Conservation (phyloP, 2,329 filamentous ascomycete genomes). For the Ilyonectria sp. region DNA sequence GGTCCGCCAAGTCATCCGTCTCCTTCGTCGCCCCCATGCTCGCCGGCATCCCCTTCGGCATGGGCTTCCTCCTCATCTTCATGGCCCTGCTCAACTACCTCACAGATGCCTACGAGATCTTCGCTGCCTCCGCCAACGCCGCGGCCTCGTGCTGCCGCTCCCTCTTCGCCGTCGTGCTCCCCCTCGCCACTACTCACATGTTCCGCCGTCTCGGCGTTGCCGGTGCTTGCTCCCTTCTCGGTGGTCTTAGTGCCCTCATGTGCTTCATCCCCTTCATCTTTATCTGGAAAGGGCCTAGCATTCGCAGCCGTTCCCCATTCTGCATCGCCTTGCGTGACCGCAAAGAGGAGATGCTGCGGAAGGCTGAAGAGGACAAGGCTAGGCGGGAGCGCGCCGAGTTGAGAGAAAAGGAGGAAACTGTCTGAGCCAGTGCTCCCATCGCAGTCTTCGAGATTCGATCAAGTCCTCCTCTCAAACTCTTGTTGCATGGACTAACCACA, state of each 20-base stretch:
- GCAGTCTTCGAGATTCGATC: slow-evolving; percentile 2
- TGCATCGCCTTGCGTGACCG: slow-evolving; percentile 71
- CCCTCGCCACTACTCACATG: slow-evolving; percentile 68
- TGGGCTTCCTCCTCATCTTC: slow-evolving; percentile 75
- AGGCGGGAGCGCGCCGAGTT: slow-evolving; percentile 47
- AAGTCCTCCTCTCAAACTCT: slow-evolving; percentile 8
- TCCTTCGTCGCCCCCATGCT: slow-evolving; percentile 71
- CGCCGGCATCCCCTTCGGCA: slow-evolving; percentile 73
- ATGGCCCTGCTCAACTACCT: slow-evolving; percentile 76
- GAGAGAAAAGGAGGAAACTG: slow-evolving; percentile 40
- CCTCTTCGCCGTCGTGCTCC: slow-evolving; percentile 87
- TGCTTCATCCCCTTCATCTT: slow-evolving; percentile 67
- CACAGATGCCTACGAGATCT: slow-evolving; percentile 78
- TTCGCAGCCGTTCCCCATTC: slow-evolving; percentile 72
- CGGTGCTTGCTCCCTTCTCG: slow-evolving; percentile 68
- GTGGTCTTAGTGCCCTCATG: slow-evolving; percentile 65
- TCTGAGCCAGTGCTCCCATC: slow-evolving; percentile 4
- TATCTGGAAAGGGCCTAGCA: slow-evolving; percentile 67
- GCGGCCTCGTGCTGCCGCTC: slow-evolving; percentile 90
- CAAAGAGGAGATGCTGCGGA: slow-evolving; percentile 63
- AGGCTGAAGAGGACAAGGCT: slow-evolving; percentile 54
- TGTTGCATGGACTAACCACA: slow-evolving; percentile 29
- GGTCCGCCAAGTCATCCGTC: slow-evolving; percentile 64
- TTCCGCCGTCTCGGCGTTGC: slow-evolving; percentile 63
- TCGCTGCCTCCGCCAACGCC: slow-evolving; percentile 83